A percentile compares a stretch with the other conserved stretches of the same genome.
Conservation (phyloP, 1,139 yeast genomes). For the Pichia sp. region DNA sequence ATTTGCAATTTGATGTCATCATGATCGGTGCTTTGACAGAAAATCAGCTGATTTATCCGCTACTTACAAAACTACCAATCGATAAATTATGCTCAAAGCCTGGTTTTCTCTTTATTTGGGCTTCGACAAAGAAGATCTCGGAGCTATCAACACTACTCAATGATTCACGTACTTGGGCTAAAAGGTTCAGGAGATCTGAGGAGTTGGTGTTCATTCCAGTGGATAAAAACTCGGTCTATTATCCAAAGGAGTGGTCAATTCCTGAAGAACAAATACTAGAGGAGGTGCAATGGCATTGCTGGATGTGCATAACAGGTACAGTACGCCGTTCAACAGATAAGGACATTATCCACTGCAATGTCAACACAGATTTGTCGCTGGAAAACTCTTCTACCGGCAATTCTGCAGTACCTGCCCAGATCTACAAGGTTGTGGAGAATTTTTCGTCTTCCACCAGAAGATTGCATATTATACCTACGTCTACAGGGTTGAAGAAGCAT, state of each 20-base stretch:
- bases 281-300: conserved; percentile 84
- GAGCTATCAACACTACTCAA: conserved; percentile 53
- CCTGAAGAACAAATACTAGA: conserved; percentile 45
- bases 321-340: conserved; percentile 80
- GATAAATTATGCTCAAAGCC: conserved; percentile 76
- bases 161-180: conserved; percentile 59
- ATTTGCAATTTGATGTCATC: conserved; percentile 75
- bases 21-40: conserved; percentile 86
- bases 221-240: conserved; percentile 55
- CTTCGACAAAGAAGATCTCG: conserved; percentile 65
- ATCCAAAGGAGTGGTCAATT: conserved; percentile 44
- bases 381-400: conserved; percentile 39
- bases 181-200: conserved; percentile 82
- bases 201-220: conserved; percentile 71
- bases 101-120: conserved; percentile 84
- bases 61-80: conserved; percentile 63
- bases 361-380: conserved; percentile 82
- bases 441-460: conserved; percentile 79
- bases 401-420: conserved; percentile 67
- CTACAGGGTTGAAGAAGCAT: conserved; percentile 58
- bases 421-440: conserved; percentile 85
- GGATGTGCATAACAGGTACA: conserved; percentile 97
- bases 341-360: conserved; percentile 84
- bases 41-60: conserved; percentile 59
- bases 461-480: conserved; percentile 75